Base-by-base conservation (phyloP, 2,329 filamentous ascomycete genomes). In the Cyclaneusma minus region DNA sequence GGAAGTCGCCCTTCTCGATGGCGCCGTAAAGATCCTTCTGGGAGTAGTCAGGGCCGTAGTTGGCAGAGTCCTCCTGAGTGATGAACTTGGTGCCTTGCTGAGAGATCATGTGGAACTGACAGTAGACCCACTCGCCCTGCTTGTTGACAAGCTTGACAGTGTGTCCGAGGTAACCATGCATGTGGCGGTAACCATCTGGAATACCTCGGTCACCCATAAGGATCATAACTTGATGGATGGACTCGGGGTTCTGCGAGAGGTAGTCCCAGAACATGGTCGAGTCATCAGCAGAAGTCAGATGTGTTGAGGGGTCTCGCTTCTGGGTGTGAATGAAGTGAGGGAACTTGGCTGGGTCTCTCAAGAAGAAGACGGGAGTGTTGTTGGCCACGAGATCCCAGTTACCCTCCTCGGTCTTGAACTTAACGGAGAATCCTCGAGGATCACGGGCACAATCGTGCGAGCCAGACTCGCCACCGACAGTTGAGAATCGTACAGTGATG, bases 331-430 rank as follows among this genome's bases (percentile, higher is more conserved):
- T 80, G 42, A 80, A 74, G 42, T 73, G 56, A 13, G 76, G 75
- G 44, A 79, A 81, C 48, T 82, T 81, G 35, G 70, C 62, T 0
- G 76, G 71, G 35, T 82, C 76, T 28, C 76, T 59, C n/a, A 81
- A 43, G 51, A 83, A 82, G 58, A 82, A 83, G 3, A 80, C 67
- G 0, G 76, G 76, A 0, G 72, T 79, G 45, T 81, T 81, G 47
- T 78, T 78, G 34, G 66, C 68, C 6, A 81, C 74, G 48, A 73
- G 59, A 41, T 80, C 74, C 63, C 67, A 77, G 39, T 80, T 80
- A n/a, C 75, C 75, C 39, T 81, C 68, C 11, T 74, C 67, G 0
- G 76, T 81, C 19, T 72, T 62, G 51, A 83, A 76, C 52, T 82
- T 83, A 35, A 79, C 58, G 2, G 73, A 63, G 41, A 83, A 82